Evolutionary conservation across 306 rosid genomes (phyloP), one percentile per base, ranked within the genome.

Genomic region (Inga laurina): DNA sequence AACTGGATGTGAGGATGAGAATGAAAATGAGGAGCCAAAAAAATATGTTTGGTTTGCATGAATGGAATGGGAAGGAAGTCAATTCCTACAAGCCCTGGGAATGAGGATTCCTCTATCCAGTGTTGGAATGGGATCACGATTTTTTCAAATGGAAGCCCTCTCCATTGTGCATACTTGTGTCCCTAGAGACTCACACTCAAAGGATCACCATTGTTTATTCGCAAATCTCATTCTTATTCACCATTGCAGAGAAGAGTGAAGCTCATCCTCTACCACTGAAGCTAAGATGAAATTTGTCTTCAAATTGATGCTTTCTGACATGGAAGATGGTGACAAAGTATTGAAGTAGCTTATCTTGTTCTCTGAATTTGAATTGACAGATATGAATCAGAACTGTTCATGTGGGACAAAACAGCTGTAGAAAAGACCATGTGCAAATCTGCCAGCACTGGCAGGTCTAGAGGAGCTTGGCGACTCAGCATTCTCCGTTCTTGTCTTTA

Each of bases 361-460:
- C 88, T 92, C 98, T 0, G 98, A 96, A 86, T 96, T 85, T 44
- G 97, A 98, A 61, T 81, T 92, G 79, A 91, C 99, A 49, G 81
- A 85, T 84, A 69, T 37, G 66, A 91, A 90, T 81, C 83, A 78
- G 68, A 92, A 90, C 86, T 93, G 87, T 56, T 79, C 88, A 3
- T 78, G 86, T 0, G 91, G 89, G 81, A 81, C 93, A 34, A 98
- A 91, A 65, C 85, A 70, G 72, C 88, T 90, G 79, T 85, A 87
- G 62, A 81, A 79, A 81, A 49, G 54, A 49, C 54, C 10, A 45
- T 49, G 0, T 49, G 1, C 54, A 49, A 49, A 49, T 49, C 54
- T 49, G 54, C 54, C 54, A 49, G 16, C 54, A 49, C 54, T 49
- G 16, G 54, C 18, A 14, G 54, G 54, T 12, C 16, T 49, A 49